Base-by-base conservation (phyloP, 495 filamentous ascomycete species). In the Glutinoglossum americanum region DNA sequence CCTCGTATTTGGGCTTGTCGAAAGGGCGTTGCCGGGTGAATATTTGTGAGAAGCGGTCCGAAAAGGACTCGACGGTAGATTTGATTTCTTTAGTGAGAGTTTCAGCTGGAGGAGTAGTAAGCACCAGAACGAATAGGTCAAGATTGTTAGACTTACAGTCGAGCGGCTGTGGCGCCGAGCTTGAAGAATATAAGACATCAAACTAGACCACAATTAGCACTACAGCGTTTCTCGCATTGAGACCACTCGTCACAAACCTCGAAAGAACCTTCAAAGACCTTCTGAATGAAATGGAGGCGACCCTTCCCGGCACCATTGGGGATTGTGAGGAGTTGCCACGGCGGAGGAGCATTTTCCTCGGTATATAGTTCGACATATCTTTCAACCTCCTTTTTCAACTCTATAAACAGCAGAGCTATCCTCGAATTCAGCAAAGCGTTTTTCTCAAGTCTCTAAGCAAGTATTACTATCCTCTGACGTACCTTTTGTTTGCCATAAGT, bases 211-310 rank as follows among this genome's bases (percentile, higher is more conserved):
- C 25, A 55, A 32, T 59, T 33, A 59, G 57, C 32, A 35, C 25
- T 13, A 26, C 28, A 23, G 28, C 7, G 8, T 44, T 21, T 10
- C 23, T 1, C 3, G 0, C 13, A n/a, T 15, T n/a, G 10, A 37
- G 25, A 56, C 9, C 60, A n/a, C 1, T 25, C 27, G 23, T 17
- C 15, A 47, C 55, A 55, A 72, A 80, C 76, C 73, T 85, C 87
- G 66, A 97, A 98, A 25, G 80, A 63, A 0, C 93, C 93, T 65
- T 85, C 78, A 66, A 96, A 98, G 2, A 89, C 76, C 69, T 94
- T 97, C 68, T 98, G 90, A 41, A 97, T 77, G 51, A 93, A 72
- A 60, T 98, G 92, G 3, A 88, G 62, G 64, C 97, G 97, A 15
- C 90, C 93, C 21, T 70, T 53, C 13, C 79, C 80, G 21, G 85